Base-by-base conservation (phyloP, 805 yeast species). In the Torulaspora delbrueckii region DNA sequence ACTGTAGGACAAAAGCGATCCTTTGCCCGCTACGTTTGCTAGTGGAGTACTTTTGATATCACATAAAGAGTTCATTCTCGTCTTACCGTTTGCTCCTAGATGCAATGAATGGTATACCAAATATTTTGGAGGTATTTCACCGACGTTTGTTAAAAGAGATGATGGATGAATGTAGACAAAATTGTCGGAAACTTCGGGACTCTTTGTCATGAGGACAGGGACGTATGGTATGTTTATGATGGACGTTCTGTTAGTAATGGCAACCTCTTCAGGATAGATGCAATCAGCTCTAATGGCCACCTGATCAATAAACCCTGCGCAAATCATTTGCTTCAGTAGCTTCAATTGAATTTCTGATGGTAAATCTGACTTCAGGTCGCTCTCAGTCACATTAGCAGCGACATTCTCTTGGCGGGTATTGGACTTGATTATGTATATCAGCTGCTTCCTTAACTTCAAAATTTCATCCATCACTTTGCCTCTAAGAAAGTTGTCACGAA, bases 281-380 rank as follows among this genome's bases (percentile, higher is more conserved):
- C 46, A 49, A 58, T 90, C 97, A 1, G 87, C 90, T 50, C 98
- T 74, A 12, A 87, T 77, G 1, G 95, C 95, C 18, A 91, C 76
- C 60, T 86, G 95, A 63, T 93, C 99, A 32, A 93, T 74, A 57
- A 86, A 93, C 0, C 98, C 99, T 0, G 97, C 83, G 5, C 96
- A 78, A 3, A 91, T 73, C 81, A 93, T 90, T 66, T 93, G 99
- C 59, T 88, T 90, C 51, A 93, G 66, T 0, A 93, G 84, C 43
- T 79, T 76, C 4, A 88, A 61, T 67, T 93, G 99, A 5, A 67
- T 60, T 30, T 78, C 76, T 7, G 75, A 67, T 0, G 97, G 97
- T 5, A 84, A 77, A 0, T 72, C 77, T n/a, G 86, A 66, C 58
- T 73, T 79, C 54, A 79, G 53, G 10, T 75, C 78, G 8, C 65